Evolutionary conservation across 257 asterid genomes (phyloP), one percentile per base, ranked within the genome.

Genomic region (Galeopsis tetrahit): DNA sequence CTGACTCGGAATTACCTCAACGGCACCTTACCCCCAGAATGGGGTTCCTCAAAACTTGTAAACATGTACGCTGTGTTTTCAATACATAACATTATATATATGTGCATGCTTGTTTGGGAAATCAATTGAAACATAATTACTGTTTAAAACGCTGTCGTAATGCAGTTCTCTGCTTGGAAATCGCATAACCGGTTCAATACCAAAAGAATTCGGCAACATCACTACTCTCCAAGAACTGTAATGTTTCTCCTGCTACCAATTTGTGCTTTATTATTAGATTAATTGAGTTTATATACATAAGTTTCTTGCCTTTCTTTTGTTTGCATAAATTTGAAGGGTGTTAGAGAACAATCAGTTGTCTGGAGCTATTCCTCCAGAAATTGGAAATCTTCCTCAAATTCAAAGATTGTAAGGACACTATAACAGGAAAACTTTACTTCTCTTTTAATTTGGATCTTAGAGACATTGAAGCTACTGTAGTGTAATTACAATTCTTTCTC

Each of bases 281-380:
- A 9, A 13, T 39, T 4, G 49, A 35, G 31, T 48, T 44, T 10
- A 64, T 48, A 35, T 40, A 31, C 52, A 14, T 21, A 33, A 0
- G 28, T 43, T 64, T 43, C 21, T 63, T 31, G 4, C 21, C 17
- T 14, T 56, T 42, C 56, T 9, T 44, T 55, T n/a, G 10, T 10
- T 9, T 7, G 10, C 9, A 2, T 6, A 68, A 11, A 63, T 49
- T 66, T 68, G 65, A 61, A 78, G 83, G 82, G 83, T 80, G 6
- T 33, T 90, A 63, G 96, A 90, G 69, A 67, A 4, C 83, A 90
- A 90, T 86, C 92, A 82, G 75, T 70, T 90, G 68, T 68, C 87
- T 51, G 96, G 95, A 51, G 2, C 79, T 70, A 85, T 90, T 62
- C 96, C 96, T 85, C 91, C 86, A 3, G 87, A 88, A 79, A 44